These are phyloP conservation scores for Paecilomyces dactylethromorphus DNA, from an alignment of 2,329 filamentous ascomycete genomes.

Conservation along the genomic window DNA sequence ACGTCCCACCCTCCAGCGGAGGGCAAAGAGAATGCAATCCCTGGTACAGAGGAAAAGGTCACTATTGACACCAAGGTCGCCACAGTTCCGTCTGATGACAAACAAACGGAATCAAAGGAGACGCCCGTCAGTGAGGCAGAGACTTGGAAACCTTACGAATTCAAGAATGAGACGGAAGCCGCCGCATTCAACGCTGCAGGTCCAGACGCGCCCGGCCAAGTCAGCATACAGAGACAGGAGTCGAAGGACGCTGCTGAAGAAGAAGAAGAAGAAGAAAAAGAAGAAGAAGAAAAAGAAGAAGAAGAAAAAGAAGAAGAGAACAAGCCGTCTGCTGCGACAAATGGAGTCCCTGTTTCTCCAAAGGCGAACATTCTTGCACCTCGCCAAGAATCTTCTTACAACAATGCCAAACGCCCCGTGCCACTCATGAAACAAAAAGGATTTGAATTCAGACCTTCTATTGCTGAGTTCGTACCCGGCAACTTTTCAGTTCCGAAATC, in stretches of 20 bases:
- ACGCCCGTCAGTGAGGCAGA: conserved; percentile 32
- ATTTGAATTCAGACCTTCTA: conserved; percentile 49
- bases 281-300: no score
- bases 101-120: conserved; percentile 17
- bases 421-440: conserved; percentile 66
- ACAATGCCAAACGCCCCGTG: conserved; percentile 42
- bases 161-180: conserved; percentile 41
- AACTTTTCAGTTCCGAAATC: conserved; percentile 4
- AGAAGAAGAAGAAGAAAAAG: no score
- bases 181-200: conserved; percentile 47
- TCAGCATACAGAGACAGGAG: conserved; percentile 1
- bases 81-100: conserved; percentile 35
- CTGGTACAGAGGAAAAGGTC: conserved; percentile 29
- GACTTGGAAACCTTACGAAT: conserved; percentile 57
- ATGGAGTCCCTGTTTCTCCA: neutral
- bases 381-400: conserved; percentile 11
- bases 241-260: neutral
- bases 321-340: neutral
- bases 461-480: conserved; percentile 21
- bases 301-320: neutral
- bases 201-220: conserved; percentile 30
- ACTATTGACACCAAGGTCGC: conserved; percentile 24
- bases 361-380: conserved; percentile 10
- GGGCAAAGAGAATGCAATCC: conserved; percentile 30
- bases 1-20: conserved; percentile 22